phyloP scores from a whole-genome alignment of 2,329 filamentous ascomycete genomes.

The Aspergillus sp. region DNA sequence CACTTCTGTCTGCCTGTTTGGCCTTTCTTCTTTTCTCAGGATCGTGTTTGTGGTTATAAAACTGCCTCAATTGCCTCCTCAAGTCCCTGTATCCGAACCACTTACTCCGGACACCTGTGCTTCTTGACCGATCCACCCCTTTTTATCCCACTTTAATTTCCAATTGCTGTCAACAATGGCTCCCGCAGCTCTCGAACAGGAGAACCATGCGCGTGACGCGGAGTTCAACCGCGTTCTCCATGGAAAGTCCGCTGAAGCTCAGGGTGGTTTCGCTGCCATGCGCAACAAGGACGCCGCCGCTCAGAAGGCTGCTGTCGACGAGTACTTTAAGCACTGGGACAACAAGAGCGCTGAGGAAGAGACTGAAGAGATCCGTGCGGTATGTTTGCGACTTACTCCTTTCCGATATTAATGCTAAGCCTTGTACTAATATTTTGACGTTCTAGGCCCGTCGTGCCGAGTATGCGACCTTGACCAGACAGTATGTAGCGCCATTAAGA shows the following conservation, averaged over 20 bases:
- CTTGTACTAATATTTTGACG: constrained; percentile 16
- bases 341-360: constrained; percentile 77
- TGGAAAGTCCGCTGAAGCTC: constrained; percentile 67
- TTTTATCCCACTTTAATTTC: constrained; percentile 21
- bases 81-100: constrained; percentile 4
- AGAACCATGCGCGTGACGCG: constrained; percentile 83
- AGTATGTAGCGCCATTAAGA: constrained; percentile 59
- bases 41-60: constrained; percentile 12
- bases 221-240: constrained; percentile 89
- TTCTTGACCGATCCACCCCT: constrained; percentile 16
- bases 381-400: constrained; percentile 42
- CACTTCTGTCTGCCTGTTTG: constrained; percentile 6
- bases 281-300: constrained; percentile 77
- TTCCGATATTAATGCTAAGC: neutral
- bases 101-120: constrained; percentile 5
- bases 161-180: constrained; percentile 48
- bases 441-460: constrained; percentile 73
- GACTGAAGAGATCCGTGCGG: constrained; percentile 79
- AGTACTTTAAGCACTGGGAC: constrained; percentile 97
- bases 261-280: constrained; percentile 79
- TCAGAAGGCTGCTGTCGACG: constrained; percentile 79
- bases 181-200: constrained; percentile 67
- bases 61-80: constrained; percentile 13
- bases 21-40: constrained; percentile 10
- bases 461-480: constrained; percentile 89